Evolutionary conservation across 257 asterid species (phyloP), one percentile per base, ranked within the genome.

Genomic region (Gentiana straminea): DNA sequence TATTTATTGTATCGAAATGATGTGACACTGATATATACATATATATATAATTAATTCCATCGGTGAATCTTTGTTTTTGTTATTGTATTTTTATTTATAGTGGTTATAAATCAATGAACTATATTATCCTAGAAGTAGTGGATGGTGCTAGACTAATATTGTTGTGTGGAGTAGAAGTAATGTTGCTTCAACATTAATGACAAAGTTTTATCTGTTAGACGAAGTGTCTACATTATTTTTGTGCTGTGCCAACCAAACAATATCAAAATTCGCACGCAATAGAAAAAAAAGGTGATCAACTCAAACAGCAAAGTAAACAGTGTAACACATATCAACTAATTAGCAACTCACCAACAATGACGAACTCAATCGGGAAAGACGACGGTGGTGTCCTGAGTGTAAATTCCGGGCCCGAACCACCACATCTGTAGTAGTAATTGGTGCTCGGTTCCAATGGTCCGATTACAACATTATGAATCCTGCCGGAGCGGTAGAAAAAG

Each of bases 381-480:
- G 85, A 58, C 50, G 97, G 96, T 46, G 94, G 94, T 0, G 94
- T 84, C 11, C 79, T 78, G 67, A 90, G 77, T 65, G 72, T 79
- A 49, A 84, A 86, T 72, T 86, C 94, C 5, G 76, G 82, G 0
- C 80, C 88, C 2, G 55, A 59, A 8, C 88, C 83, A 15, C 97
- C 94, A 57, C 95, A 86, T 37, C 75, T 59, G 59, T 90, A 90
- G 74, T 80, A 84, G 59, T 90, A 86, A 0, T 66, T 73, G 0
- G 82, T 86, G 68, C 69, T 63, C 8, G 89, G 75, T 58, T 79
- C 86, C 77, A 90, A 70, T 0, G 96, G 96, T 8, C 96, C 96
- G 49, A 90, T 77, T 13, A 54, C 77, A 2, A 79, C 88, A 36
- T 90, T 85, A 71, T 90, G 94, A 49, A 84, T 90, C 41, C 69